phyloP scores from a whole-genome alignment of 306 rosid species.

The Herpetospermum pedunculosum region DNA sequence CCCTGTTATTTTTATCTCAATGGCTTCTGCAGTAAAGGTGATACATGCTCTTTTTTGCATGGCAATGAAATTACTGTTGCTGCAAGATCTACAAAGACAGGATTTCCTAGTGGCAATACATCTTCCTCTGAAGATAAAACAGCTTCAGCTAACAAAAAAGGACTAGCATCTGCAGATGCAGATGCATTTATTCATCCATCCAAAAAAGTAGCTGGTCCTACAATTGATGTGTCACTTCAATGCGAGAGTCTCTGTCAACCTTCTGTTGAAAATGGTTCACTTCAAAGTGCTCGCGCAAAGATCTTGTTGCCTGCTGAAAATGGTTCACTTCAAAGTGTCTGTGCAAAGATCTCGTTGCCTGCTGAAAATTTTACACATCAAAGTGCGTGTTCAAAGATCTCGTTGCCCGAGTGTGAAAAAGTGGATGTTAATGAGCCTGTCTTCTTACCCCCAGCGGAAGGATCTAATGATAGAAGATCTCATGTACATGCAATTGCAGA shows the following conservation, averaged over 20 bases:
- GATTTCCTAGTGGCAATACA: constrained; percentile 23
- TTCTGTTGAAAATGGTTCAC: constrained; percentile 20
- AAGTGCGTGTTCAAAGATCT: constrained; percentile 15
- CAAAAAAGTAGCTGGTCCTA: constrained; percentile 21
- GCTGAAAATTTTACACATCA: too few relatives aligned
- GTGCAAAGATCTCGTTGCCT: constrained; percentile 19
- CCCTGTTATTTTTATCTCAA: constrained; percentile 69
- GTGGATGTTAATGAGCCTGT: constrained; percentile 19
- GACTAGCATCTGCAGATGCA: constrained; percentile 13
- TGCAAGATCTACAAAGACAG: constrained; percentile 35
- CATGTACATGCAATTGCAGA: constrained; percentile 17
- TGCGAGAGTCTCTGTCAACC: constrained; percentile 22
- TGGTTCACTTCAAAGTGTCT: constrained; percentile 18
- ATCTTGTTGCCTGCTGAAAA: constrained; percentile 25
- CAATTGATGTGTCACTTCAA: constrained; percentile 15
- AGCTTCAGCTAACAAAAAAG: constrained; percentile 22
- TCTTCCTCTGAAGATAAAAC: constrained; percentile 28
- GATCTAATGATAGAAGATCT: constrained; percentile 23
- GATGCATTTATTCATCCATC: constrained; percentile 17
- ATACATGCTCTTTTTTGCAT: constrained; percentile 61
- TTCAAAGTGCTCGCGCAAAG: constrained; percentile 15
- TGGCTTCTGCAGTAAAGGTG: constrained; percentile 81
- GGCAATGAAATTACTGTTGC: constrained; percentile 21
- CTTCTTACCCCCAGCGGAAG: constrained; percentile 26
- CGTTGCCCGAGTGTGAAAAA: constrained; percentile 35